Base-by-base conservation (phyloP, 1,284 basidiomycete genomes). In the Sphaerobolus stellatus region DNA sequence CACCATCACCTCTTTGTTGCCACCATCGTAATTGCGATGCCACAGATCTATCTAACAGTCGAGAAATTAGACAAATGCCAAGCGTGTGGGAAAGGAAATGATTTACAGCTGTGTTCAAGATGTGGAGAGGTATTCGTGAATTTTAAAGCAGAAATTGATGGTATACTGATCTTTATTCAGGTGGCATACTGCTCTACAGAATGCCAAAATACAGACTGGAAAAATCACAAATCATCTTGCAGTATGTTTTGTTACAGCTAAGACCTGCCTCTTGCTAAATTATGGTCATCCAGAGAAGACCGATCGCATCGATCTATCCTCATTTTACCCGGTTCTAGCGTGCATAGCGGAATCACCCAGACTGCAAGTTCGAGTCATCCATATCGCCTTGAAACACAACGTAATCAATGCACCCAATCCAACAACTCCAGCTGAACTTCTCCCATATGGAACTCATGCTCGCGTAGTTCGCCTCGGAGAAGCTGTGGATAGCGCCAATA, bases 241-340 rank as follows among this genome's bases (percentile, higher is more conserved):
- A 68, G 72, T 74, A 59, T 46, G 38, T 25, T 44, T 25, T 11
- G 13, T 16, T 24, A 24, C 20, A 7, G 28, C 30, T 36, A 20
- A 41, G 22, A 28, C 43, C 28, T 7, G 34, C 29, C 52, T 27
- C 13, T 48, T 20, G 22, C 56, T 33, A 18, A 24, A 11, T 36
- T 24, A 20, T 20, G 25, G 14, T 11, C 5, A 20, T 45, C 41
- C 38, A 66, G 64, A 60, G 4, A 58, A 58, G 40, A 76, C 71
- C 1, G 71, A 75, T 47, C 60, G 66, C 14, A 68, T 77, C 20
- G 67, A 72, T 27, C 60, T 77, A 5, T 55, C 58, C 5, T 50
- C 63, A 1, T 76, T 73, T 58, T 73, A 72, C 57, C 72, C 73
- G 3, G 64, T 74, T 36, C 60, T 77, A 4, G 71, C 72, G 16